These are phyloP conservation scores for Beverwykella pulmonaria DNA, from an alignment of 495 filamentous ascomycete genomes.

Conservation along the genomic window DNA sequence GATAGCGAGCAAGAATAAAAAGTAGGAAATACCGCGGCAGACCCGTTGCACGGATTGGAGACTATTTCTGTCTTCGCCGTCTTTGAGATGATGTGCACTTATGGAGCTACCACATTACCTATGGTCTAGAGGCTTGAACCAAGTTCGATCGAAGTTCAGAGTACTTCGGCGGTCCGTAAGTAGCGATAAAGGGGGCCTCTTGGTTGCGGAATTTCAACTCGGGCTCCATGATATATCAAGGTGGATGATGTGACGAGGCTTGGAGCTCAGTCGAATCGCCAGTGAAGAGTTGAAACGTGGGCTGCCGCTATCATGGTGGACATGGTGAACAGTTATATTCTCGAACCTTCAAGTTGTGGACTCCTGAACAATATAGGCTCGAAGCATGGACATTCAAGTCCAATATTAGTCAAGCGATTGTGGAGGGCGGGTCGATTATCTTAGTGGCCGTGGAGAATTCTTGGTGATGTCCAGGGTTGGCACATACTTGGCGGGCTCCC, in stretches of 20 bases:
- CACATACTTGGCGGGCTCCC: neutral
- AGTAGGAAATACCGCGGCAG: slow-evolving; percentile 70
- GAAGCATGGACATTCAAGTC: neutral
- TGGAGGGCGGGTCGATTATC: slow-evolving; percentile 15
- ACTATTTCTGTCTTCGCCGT: slow-evolving; percentile 47
- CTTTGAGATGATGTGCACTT: no score
- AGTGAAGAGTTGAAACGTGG: neutral
- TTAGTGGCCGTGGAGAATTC: slow-evolving; percentile 20
- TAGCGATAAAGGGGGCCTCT: slow-evolving; percentile 60
- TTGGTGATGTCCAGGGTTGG: neutral
- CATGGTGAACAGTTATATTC: slow-evolving; percentile 3
- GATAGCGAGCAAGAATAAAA: slow-evolving; percentile 64
- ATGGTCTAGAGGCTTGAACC: slow-evolving; percentile 66
- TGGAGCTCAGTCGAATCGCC: no score
- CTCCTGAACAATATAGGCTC: no score
- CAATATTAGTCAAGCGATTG: neutral
- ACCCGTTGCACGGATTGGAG: slow-evolving; percentile 72
- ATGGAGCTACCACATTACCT: slow-evolving; percentile 63
- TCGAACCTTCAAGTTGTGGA: neutral
- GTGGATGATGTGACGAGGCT: no score
- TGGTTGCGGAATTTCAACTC: neutral
- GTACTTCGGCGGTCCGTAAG: slow-evolving; percentile 67
- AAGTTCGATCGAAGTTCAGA: slow-evolving; percentile 71
- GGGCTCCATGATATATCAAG: slow-evolving; percentile 13
- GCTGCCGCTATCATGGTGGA: neutral